Conservation (phyloP, 2,329 filamentous ascomycete species). For the Colletotrichum sp. region DNA sequence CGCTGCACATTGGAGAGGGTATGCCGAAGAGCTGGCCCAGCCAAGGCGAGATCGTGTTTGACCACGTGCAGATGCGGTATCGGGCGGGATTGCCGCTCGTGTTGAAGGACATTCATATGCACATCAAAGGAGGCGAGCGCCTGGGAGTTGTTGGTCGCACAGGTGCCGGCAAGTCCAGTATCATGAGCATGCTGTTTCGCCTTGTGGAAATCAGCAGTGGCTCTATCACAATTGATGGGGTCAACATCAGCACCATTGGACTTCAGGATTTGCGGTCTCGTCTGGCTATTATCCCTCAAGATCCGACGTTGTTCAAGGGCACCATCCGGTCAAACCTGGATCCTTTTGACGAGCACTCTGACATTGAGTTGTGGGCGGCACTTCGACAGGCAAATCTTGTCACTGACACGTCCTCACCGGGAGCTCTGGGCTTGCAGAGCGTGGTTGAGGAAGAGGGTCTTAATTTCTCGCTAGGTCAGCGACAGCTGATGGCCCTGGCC, state of each 20-base stretch:
- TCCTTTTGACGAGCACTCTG: conserved; percentile 72
- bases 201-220: conserved; percentile 73
- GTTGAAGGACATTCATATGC: conserved; percentile 53
- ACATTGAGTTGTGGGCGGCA: conserved; percentile 59
- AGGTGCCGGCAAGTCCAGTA: not conserved
- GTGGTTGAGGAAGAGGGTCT: conserved; percentile 67
- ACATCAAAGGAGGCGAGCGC: conserved; percentile 68
- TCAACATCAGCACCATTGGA: conserved; percentile 75
- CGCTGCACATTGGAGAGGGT: conserved; percentile 72
- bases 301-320: conserved; percentile 81
- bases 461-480: conserved; percentile 35
- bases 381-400: conserved; percentile 61
- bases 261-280: conserved; percentile 72
- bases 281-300: conserved; percentile 68
- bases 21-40: conserved; percentile 76
- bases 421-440: conserved; percentile 57
- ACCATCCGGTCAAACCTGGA: conserved; percentile 55
- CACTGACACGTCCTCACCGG: conserved; percentile 39
- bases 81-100: conserved; percentile 74
- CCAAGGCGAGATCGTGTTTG: conserved; percentile 78
- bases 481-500: conserved; percentile 66
- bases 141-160: conserved; percentile 77
- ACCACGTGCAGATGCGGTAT: conserved; percentile 80
- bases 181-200: conserved; percentile 70
- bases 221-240: conserved; percentile 70